phyloP scores from a whole-genome alignment of 192 early-diverging fungal species.

The Backusella liffmaniae region DNA sequence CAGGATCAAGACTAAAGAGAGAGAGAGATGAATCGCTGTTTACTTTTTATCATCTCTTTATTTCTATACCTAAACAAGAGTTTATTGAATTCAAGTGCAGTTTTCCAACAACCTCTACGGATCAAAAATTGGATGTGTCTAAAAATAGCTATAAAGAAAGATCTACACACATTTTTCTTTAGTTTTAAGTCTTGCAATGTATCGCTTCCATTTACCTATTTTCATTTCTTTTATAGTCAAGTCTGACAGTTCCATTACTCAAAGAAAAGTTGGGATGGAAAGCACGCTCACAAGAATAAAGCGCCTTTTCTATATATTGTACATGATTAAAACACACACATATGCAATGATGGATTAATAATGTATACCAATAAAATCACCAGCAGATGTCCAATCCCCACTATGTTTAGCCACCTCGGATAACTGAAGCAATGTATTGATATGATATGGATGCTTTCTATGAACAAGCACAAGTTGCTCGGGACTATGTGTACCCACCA shows the following conservation, averaged over 20 bases:
- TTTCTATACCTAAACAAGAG: conserved; percentile 47
- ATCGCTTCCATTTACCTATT: conserved; percentile 52
- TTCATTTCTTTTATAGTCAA: conserved; percentile 73
- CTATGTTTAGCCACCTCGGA: conserved; percentile 86
- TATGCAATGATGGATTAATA: no score
- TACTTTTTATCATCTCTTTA: background rate
- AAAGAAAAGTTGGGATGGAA: conserved; percentile 81
- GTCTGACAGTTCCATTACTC: conserved; percentile 57
- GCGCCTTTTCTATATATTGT: conserved; percentile 60
- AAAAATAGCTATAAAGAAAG: conserved; percentile 80
- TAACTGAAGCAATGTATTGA: conserved; percentile 81
- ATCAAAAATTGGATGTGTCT: conserved; percentile 83
- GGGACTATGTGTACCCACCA: conserved; percentile 74
- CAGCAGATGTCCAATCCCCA: conserved; percentile 77
- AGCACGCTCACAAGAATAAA: conserved; percentile 83
- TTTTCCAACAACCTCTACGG: conserved; percentile 92
- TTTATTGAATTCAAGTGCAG: conserved; percentile 88
- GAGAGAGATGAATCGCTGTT: background rate
- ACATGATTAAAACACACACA: background rate
- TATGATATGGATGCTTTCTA: conserved; percentile 82
- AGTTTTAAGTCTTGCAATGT: background rate
- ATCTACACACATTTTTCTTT: conserved; percentile 16
- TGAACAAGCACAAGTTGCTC: conserved; percentile 66
- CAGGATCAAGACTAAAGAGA: conserved; percentile 65
- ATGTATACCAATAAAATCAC: conserved; percentile 69